Evolutionary conservation across 225 moss, liverwort and hornwort species (phyloP), one percentile per base, ranked within the genome.

Genomic region (Rhytidiadelphus loreus): DNA sequence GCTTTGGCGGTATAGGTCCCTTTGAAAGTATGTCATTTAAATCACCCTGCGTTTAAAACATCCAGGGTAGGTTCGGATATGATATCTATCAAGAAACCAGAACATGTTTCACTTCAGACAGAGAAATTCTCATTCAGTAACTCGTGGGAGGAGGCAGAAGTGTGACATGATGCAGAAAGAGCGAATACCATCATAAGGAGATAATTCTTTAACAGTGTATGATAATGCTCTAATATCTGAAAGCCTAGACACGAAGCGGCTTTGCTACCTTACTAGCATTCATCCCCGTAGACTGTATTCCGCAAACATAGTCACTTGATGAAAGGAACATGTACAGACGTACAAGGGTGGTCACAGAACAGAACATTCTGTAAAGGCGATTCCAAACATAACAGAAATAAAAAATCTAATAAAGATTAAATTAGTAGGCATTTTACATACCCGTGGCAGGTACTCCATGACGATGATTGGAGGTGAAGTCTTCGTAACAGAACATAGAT

Each of bases 401-500:
- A 29, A 7, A 83, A 83, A 44, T 26, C 26, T 9, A 37, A 79
- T 59, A 48, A 52, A 71, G n/a, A 71, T 30, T 39, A 4, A 37
- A 69, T 44, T 55, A n/a, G 83, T 32, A 56, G 53, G 70, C n/a
- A 90, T 26, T 50, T 30, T 44, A 65, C 77, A 61, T 93, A 95
- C 97, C 88, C 92, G 85, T 57, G 95, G 88, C 46, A 97, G 92
- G 82, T 94, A 96, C 89, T 96, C 96, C 20, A 89, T 94, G 75
- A 96, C 87, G 86, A 97, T 95, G 25, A 96, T 89, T 57, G 90
- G 90, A 39, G 93, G 93, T 64, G 85, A 35, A 69, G 87, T 86
- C 86, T 78, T 94, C 35, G 97, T 94, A 55, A 96, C 92, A 73
- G 96, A 93, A 85, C 96, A 92, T 26, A 97, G 90, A 89, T 96